Base-by-base conservation (phyloP, 2,329 filamentous ascomycete species). In the Monosporascus cannonballus region DNA sequence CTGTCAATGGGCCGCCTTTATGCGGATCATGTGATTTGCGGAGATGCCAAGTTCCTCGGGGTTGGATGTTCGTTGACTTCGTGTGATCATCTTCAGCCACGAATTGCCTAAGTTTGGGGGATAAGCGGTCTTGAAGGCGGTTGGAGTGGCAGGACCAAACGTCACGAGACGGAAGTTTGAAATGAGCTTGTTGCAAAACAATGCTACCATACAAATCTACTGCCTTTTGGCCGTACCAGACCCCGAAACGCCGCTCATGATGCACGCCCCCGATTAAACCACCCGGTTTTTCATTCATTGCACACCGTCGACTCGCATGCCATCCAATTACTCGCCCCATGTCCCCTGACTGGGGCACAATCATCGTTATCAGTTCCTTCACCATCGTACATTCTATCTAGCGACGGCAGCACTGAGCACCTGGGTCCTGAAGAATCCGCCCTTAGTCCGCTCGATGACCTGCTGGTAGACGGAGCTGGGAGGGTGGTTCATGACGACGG, bases 381-480 rank as follows among this genome's bases (percentile, higher is more conserved):
- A 18, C 50, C 14, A 15, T 34, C 37, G 52, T 50, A 38, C 44
- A 27, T 47, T 54, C 60, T 78, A 79, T 68, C 79, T 78, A 56
- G 78, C 77, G 54, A 84, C 76, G 50, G 81, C 81, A n/a, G 81
- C 78, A 61, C 76, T 96, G 63, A 99, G 80, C 49, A 99, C 94
- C 71, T 97, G 94, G 59, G 94, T 99, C 69, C 94, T 80, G 84
- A 99, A 99, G 83, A 97, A 97, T 53, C 90, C 92, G 59, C 94
- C 94, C 84, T 97, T 97, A 54, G 94, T 99, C 76, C 91, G 85
- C 83, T 99, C 94, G 68, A 99, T 99, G 67, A 99, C 94, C 75
- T 99, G 93, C 77, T 96, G 93, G 76, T 99, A 97, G 61, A 99
- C 93, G 59, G 91, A 96, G 78, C 95, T 94, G 57, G 94, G 93